Evolutionary conservation across 1,284 basidiomycete genomes (phyloP).

Genomic region (Puccinia coronata): DNA sequence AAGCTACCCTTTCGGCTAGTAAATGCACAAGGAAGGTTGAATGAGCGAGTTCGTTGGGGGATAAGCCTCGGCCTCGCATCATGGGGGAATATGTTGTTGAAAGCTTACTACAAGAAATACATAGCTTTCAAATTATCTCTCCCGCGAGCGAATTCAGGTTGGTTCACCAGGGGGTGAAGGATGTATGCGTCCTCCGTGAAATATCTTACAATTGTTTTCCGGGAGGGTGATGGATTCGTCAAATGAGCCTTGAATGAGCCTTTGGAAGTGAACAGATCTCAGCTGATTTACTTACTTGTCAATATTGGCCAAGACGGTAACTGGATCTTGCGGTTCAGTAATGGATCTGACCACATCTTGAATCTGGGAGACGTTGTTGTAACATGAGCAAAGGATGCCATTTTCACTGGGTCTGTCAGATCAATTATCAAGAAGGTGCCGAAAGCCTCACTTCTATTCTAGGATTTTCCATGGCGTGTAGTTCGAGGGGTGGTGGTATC

Average conservation of each 20-base stretch:
- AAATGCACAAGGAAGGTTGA: not conserved
- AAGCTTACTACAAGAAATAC: not conserved
- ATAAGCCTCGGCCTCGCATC: too few relatives aligned
- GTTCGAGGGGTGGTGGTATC: too few relatives aligned
- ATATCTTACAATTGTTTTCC: slow-evolving; percentile 5
- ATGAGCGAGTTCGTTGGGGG: not conserved
- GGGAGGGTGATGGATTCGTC: not conserved
- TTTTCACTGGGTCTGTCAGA: too few relatives aligned
- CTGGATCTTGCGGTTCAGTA: slow-evolving; percentile 32
- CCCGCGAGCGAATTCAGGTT: slow-evolving; percentile 11
- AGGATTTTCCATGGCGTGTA: too few relatives aligned
- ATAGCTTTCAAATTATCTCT: slow-evolving; percentile 3
- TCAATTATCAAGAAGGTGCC: too few relatives aligned
- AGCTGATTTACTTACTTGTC: slow-evolving; percentile 42
- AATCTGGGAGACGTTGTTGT: slow-evolving; percentile 2
- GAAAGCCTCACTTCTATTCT: too few relatives aligned
- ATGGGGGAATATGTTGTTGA: too few relatives aligned
- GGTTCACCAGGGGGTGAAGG: slow-evolving; percentile 24
- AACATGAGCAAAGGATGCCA: too few relatives aligned
- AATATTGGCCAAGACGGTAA: slow-evolving; percentile 19
- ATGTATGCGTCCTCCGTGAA: slow-evolving; percentile 39
- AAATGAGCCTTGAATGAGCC: too few relatives aligned
- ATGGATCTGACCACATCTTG: slow-evolving; percentile 39
- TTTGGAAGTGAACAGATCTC: too few relatives aligned
- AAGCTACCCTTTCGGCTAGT: not conserved